Percentiles rank a stretch among this genome's conserved stretches.
Evolutionary conservation across 148 eudicot species (phyloP).

Genomic region (Hydrangea macrophylla): DNA sequence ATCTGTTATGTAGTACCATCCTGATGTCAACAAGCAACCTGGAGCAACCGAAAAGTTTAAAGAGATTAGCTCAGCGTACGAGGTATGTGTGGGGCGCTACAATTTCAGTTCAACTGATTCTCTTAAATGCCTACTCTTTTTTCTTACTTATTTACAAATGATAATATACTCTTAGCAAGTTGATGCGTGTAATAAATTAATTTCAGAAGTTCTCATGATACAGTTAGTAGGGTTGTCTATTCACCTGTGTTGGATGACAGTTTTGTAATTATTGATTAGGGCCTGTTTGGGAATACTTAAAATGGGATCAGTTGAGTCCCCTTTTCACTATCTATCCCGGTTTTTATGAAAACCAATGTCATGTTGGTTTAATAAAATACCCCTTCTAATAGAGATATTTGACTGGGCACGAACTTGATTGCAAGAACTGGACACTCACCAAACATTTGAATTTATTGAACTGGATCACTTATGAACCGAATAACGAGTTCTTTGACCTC

Average conservation of each 20-base stretch:
- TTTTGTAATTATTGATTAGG: not conserved
- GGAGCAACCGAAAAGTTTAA: constrained; percentile 99
- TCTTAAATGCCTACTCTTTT: not conserved
- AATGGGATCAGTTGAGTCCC: too few species aligned
- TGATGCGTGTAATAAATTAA: not conserved
- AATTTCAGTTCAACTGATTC: not conserved
- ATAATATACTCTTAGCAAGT: not conserved
- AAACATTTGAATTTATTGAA: too few species aligned
- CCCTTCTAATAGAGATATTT: too few species aligned
- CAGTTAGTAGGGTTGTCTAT: not conserved
- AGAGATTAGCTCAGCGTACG: constrained; percentile 97
- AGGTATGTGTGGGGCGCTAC: constrained; percentile 48
- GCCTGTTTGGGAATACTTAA: too few species aligned
- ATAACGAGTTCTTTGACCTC: too few species aligned
- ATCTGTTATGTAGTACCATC: constrained; percentile 67
- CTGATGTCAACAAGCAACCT: constrained; percentile 96
- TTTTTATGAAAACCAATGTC: too few species aligned
- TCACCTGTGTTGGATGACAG: not conserved
- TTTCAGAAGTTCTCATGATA: constrained; percentile 4
- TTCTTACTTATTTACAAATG: not conserved
- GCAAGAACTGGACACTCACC: too few species aligned
- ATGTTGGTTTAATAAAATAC: too few species aligned
- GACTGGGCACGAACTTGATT: too few species aligned
- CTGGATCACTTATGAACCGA: too few species aligned
- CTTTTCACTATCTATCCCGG: too few species aligned